Percentiles rank a stretch among this genome's conserved stretches.
These are phyloP conservation scores for Osmozyma mogii DNA, from an alignment of 805 yeast species.

Conservation along the genomic window DNA sequence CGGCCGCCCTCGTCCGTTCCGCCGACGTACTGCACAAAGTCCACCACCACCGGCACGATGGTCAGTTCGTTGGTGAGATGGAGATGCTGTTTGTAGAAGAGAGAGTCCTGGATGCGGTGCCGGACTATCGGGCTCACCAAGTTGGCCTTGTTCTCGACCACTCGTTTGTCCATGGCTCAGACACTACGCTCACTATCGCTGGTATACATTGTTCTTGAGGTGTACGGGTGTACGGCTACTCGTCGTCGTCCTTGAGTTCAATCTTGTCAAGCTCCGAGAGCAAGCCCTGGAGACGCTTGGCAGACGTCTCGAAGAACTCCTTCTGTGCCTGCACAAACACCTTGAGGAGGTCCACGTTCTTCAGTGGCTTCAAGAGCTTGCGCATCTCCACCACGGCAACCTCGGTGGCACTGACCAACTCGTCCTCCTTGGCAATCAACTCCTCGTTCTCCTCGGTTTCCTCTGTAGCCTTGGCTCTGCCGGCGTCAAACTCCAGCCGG, in stretches of 20 bases:
- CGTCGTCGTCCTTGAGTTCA: slow-evolving; percentile 30
- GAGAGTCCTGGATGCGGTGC: slow-evolving; percentile 34
- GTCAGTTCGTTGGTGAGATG: slow-evolving; percentile 35
- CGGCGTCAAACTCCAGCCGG: slow-evolving; percentile 61
- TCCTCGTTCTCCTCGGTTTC: slow-evolving; percentile 45
- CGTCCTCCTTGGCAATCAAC: slow-evolving; percentile 60
- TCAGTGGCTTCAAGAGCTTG: slow-evolving; percentile 58
- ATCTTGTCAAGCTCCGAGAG: slow-evolving; percentile 25
- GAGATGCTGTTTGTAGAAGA: slow-evolving; percentile 35
- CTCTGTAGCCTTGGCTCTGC: slow-evolving; percentile 45
- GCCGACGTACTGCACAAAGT: slow-evolving; percentile 42
- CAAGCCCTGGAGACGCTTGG: slow-evolving; percentile 26
- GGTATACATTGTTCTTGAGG: not conserved
- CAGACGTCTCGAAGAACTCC: slow-evolving; percentile 40
- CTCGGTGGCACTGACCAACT: slow-evolving; percentile 70
- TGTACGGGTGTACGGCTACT: slow-evolving; percentile 10
- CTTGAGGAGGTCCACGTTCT: slow-evolving; percentile 54
- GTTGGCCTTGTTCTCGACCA: slow-evolving; percentile 20
- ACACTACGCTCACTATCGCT: no score
- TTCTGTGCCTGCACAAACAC: slow-evolving; percentile 64
- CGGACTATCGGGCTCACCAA: slow-evolving; percentile 35
- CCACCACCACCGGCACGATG: slow-evolving; percentile 24
- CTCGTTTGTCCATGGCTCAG: slow-evolving; percentile 12
- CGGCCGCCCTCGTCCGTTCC: slow-evolving; percentile 47
- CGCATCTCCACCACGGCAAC: slow-evolving; percentile 76